Base-by-base conservation (phyloP, 306 rosid species). In the Lathyrus aphaca region DNA sequence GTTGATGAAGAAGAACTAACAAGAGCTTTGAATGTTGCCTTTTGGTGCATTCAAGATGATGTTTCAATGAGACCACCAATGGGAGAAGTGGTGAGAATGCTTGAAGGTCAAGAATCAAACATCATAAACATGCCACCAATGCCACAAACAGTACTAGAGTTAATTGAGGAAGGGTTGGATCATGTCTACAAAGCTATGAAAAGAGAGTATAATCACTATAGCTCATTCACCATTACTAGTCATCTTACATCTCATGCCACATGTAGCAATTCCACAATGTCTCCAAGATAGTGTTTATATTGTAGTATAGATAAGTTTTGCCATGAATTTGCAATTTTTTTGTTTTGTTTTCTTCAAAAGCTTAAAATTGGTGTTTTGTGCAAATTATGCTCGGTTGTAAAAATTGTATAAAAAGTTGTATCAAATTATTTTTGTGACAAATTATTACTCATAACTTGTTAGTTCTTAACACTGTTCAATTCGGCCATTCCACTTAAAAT, bases 21-120 rank as follows among this genome's bases (percentile, higher is more conserved):
- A 23, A 85, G 97, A 75, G 86, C 95, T 10, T 59, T 94, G 67
- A 91, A 86, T 79, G 82, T 86, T 3, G 98, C 92, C 18, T 85
- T 94, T 68, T 90, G 98, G 98, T 94, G 98, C 86, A 94, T 94
- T 46, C 96, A 90, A 76, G 98, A 94, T 75, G 98, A 90, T 84
- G 84, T 94, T 35, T 71, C 54, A 43, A 64, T 64, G 87, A 74
- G 98, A 72, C 98, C 98, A 30, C 85, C 94, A 49, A 94, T 88
- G 98, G 98, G 98, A 43, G 98, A 88, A 46, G 87, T 90, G 51
- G 96, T 90, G 79, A 88, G 88, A 74, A 81, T 88, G 96, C 74
- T 94, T 62, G 98, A 94, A 87, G 96, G 86, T 39, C 75, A 94
- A 88, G 94, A 82, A 43, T 78, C 96, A 9, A 60, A 63, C 7